Conservation (phyloP, 148 eudicot genomes). For the Diospyros kaki region DNA sequence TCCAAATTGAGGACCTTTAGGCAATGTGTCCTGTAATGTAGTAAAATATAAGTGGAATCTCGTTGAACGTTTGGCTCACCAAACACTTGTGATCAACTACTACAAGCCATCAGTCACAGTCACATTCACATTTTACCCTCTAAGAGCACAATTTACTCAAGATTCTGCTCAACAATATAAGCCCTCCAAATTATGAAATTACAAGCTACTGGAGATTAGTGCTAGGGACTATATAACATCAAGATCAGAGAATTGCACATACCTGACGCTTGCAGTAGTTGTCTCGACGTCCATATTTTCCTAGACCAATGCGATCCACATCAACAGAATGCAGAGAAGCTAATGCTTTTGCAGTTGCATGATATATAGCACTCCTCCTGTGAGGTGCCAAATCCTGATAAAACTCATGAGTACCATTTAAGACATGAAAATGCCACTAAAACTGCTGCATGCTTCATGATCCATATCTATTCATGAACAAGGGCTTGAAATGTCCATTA, state of each 20-base stretch:
- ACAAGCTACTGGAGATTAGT: background rate
- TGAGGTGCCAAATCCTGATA: constrained; percentile 60
- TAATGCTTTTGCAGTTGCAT: constrained; percentile 66
- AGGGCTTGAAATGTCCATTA: background rate
- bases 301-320: constrained; percentile 77
- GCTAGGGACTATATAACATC: background rate
- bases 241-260: background rate
- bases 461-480: background rate
- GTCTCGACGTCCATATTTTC: constrained; percentile 66
- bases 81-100: background rate
- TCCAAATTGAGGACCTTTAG: background rate
- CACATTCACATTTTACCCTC: background rate
- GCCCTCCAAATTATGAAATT: background rate
- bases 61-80: background rate
- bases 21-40: background rate
- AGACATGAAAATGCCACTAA: background rate
- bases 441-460: background rate
- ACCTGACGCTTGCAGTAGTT: constrained; percentile 95
- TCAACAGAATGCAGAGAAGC: constrained; percentile 79
- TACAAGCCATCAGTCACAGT: background rate
- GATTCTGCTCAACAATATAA: background rate
- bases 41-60: background rate
- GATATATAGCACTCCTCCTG: constrained; percentile 55
- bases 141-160: background rate
- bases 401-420: background rate